phyloP scores from a whole-genome alignment of 306 rosid species.

The Spatholobus suberectus region DNA sequence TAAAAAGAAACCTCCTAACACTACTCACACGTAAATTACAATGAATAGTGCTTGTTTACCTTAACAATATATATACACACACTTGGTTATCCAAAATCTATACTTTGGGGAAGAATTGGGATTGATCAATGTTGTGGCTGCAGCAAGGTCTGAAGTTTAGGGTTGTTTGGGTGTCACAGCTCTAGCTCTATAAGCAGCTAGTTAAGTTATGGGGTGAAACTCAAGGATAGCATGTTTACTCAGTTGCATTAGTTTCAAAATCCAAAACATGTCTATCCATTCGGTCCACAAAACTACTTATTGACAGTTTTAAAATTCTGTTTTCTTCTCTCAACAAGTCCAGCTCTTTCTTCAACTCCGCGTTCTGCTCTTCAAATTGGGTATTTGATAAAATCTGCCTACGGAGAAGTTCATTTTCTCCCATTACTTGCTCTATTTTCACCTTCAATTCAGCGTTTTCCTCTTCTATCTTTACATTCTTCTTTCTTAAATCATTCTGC shows the following conservation, averaged over 20 bases:
- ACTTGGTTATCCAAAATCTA: neutral
- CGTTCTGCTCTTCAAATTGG: conserved; percentile 45
- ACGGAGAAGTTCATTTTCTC: conserved; percentile 49
- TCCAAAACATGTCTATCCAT: conserved; percentile 43
- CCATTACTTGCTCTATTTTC: conserved; percentile 41
- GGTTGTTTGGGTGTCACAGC: neutral
- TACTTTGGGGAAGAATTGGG: neutral
- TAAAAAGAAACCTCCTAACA: conserved; percentile 33
- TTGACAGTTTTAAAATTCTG: conserved; percentile 28
- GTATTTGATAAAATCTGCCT: conserved; percentile 30
- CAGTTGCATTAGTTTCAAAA: conserved; percentile 41
- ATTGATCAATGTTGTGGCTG: neutral
- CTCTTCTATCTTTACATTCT: conserved; percentile 41
- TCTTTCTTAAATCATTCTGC: conserved; percentile 53
- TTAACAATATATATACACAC: conserved; percentile 28
- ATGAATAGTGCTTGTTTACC: neutral
- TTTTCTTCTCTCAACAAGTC: conserved; percentile 48
- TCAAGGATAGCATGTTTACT: conserved; percentile 38
- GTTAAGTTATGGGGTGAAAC: neutral
- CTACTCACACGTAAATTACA: conserved; percentile 21
- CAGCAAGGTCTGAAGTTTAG: conserved; percentile 8
- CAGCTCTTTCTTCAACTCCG: conserved; percentile 48
- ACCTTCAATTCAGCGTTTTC: conserved; percentile 46
- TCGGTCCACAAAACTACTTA: conserved; percentile 21
- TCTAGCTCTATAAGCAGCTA: neutral